Percentiles rank a stretch among this genome's conserved stretches.
Conservation (phyloP, 2,329 filamentous ascomycete species). For the Xylaria sp. region DNA sequence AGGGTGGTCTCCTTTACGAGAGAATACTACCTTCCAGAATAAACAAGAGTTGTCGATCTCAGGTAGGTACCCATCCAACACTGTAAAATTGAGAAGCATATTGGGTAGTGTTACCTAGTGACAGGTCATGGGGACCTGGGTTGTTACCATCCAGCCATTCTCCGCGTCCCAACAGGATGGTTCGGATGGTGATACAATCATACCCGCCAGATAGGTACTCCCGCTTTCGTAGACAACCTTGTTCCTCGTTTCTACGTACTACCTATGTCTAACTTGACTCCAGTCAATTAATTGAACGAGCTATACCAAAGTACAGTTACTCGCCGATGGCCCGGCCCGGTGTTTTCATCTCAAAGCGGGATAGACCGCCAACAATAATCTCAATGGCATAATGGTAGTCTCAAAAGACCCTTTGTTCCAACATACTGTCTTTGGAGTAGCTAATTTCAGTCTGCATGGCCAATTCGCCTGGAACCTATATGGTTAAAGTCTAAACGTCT, state of each 20-base stretch:
- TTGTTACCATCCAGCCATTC: background rate
- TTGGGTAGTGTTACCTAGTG: slow-evolving; percentile 13
- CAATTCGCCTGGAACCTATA: slow-evolving; percentile 5
- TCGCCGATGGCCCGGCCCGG: slow-evolving; percentile 16
- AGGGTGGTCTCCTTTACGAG: background rate
- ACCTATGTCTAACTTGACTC: background rate
- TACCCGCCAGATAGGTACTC: background rate
- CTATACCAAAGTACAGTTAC: background rate
- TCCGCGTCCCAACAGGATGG: slow-evolving; percentile 28
- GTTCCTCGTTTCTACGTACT: background rate
- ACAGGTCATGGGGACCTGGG: slow-evolving; percentile 13
- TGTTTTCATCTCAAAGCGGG: background rate
- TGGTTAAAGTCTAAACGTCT: background rate
- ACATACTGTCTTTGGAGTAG: background rate
- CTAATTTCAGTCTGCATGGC: background rate
- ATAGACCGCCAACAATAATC: slow-evolving; percentile 11
- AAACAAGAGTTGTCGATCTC: background rate
- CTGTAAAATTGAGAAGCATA: background rate
- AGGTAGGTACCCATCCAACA: background rate
- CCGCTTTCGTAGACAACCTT: background rate
- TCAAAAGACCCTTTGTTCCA: background rate
- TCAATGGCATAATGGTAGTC: background rate
- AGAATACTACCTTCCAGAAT: slow-evolving; percentile 34
- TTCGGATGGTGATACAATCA: slow-evolving; percentile 24
- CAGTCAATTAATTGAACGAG: background rate